Conservation (phyloP, 2,329 filamentous ascomycete genomes). For the Pseudogymnoascus verrucosus region DNA sequence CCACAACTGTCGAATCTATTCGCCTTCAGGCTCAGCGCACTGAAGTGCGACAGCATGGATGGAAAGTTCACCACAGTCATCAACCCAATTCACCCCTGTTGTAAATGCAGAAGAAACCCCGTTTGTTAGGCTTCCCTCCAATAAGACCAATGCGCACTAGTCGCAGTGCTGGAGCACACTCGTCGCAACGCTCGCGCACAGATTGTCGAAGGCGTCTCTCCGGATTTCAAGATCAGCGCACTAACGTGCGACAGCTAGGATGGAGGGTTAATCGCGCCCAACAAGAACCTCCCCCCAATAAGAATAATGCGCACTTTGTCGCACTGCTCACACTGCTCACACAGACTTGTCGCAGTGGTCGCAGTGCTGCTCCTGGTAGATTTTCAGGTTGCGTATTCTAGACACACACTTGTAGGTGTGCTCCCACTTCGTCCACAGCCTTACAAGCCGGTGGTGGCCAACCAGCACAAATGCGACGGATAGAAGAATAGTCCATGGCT, state of each 20-base stretch:
- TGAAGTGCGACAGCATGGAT: too few relatives aligned
- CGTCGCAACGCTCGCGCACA: background rate
- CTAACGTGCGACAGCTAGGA: background rate
- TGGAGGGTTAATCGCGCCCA: background rate
- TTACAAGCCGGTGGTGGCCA: too few relatives aligned
- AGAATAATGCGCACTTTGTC: background rate
- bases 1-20: too few relatives aligned
- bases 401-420: too few relatives aligned
- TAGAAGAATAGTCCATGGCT: background rate
- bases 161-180: background rate
- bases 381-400: too few relatives aligned
- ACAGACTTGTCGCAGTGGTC: background rate
- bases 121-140: background rate
- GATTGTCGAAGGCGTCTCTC: too few relatives aligned
- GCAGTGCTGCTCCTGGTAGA: background rate
- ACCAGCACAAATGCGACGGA: too few relatives aligned
- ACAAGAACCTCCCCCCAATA: background rate
- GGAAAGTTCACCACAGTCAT: too few relatives aligned
- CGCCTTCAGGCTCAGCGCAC: too few relatives aligned
- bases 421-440: too few relatives aligned
- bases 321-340: background rate
- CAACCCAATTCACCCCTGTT: too few relatives aligned
- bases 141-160: background rate
- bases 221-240: background rate
- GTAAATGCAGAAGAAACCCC: too few relatives aligned